These are phyloP conservation scores for Boletus vinaceobasis DNA, from an alignment of 768 basidiomycete species.

Conservation along the genomic window DNA sequence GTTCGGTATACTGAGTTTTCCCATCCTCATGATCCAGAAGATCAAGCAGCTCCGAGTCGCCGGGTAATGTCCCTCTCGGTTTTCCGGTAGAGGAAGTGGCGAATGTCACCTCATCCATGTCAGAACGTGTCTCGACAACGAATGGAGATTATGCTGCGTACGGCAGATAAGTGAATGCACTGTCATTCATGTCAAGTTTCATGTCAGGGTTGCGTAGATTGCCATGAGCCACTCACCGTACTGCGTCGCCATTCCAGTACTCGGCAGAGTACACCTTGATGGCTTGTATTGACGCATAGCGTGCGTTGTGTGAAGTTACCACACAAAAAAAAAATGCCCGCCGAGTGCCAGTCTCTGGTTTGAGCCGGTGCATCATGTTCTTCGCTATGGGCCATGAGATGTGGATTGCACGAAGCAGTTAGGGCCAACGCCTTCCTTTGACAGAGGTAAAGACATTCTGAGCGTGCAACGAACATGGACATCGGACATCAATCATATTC, in stretches of 20 bases:
- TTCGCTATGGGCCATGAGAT: too few relatives aligned
- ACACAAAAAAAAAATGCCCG: background rate
- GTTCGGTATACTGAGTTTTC: background rate
- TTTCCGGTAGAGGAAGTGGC: background rate
- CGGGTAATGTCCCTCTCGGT: background rate
- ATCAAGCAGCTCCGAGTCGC: constrained; percentile 35
- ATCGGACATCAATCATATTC: too few relatives aligned
- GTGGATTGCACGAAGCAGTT: too few relatives aligned
- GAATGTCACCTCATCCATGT: too few relatives aligned
- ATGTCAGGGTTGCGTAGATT: background rate
- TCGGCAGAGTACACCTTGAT: background rate
- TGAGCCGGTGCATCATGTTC: too few relatives aligned
- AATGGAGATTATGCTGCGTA: too few relatives aligned
- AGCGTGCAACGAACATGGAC: too few relatives aligned
- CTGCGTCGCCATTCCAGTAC: background rate
- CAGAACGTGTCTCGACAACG: too few relatives aligned
- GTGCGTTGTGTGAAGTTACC: background rate
- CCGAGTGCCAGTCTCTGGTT: too few relatives aligned
- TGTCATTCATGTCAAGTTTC: background rate
- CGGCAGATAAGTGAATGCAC: background rate
- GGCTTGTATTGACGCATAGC: background rate
- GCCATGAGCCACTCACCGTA: background rate
- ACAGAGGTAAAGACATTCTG: too few relatives aligned
- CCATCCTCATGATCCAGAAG: constrained; percentile 11
- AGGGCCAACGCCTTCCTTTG: too few relatives aligned